Conservation (phyloP, 805 yeast genomes). For the Komagataella pastoris region DNA sequence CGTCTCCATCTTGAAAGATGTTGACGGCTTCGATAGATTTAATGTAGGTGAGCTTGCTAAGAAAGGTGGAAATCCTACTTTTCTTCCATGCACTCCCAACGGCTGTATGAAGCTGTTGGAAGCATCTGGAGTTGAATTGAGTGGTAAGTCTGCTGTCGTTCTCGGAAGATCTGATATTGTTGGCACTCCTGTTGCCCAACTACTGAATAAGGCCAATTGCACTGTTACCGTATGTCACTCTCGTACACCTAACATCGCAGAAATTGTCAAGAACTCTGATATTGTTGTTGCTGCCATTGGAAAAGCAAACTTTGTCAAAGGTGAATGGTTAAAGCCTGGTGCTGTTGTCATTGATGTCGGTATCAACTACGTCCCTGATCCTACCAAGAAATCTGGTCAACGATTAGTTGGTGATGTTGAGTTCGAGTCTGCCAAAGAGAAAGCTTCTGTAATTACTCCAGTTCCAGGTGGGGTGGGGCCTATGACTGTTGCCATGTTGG, state of each 20-base stretch:
- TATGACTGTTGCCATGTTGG: constrained; percentile 78
- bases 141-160: constrained; percentile 70
- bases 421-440: constrained; percentile 37
- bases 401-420: constrained; percentile 74
- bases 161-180: constrained; percentile 80
- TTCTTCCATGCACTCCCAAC: constrained; percentile 76
- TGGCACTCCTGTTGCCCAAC: constrained; percentile 66
- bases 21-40: constrained; percentile 71
- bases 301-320: constrained; percentile 53
- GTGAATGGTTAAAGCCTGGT: constrained; percentile 60
- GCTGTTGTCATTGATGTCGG: constrained; percentile 75
- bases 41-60: constrained; percentile 71
- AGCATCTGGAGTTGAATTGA: constrained; percentile 37
- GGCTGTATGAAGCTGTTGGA: constrained; percentile 59
- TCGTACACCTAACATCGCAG: constrained; percentile 35
- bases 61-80: constrained; percentile 56
- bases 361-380: constrained; percentile 60
- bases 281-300: constrained; percentile 74
- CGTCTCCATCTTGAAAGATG: constrained; percentile 58
- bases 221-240: constrained; percentile 71
- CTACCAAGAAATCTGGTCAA: constrained; percentile 53
- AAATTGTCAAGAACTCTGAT: constrained; percentile 47
- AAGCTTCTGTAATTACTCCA: constrained; percentile 62
- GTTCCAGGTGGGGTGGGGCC: constrained; percentile 93
- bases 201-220: constrained; percentile 59